Evolutionary conservation across 495 filamentous ascomycete genomes (phyloP), one percentile per base, ranked within the genome.

Genomic region (Articulospora tetracladia): DNA sequence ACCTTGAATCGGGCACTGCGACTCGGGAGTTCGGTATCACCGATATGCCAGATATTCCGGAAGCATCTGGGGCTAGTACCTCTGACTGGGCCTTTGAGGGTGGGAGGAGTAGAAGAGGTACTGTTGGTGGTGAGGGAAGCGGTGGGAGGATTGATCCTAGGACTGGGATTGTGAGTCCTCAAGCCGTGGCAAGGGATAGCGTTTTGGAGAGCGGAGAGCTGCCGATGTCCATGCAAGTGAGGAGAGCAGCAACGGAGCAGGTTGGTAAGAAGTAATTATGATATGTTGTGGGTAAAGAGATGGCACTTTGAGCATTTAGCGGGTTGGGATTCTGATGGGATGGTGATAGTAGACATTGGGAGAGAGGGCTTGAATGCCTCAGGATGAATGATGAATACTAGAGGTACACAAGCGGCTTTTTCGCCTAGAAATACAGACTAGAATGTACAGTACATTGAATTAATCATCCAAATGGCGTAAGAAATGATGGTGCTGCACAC

Each of bases 1-100:
- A 74, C 52, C 55, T 76, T n/a, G 61, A 76, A 66, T 66, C 68
- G 64, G 64, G 73, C 57, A 59, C 67, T 64, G 62, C 70, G 61
- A 60, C 48, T 8, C 47, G 62, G 24, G 59, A 60, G n/a, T 57
- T 68, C 56, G 34, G 24, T 22, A 15, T 61, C 2, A 26, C 15
- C 2, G 61, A 57, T 10, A 73, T 75, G 67, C 70, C 73, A 12
- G 72, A 73, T 59, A 74, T 75, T 4, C 71, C 70, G 1, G 73
- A 75, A 58, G 52, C 56, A 2, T 49, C 41, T 1, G 57, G 62
- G 8, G 30, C 53, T 12, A 68, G 59, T 49, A 25, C 44, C 15
- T 23, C 13, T 19, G 57, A 53, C 28, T 64, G 47, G 60, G 60
- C 17, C 1, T 20, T 15, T 30, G 47, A 53, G 55, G 30, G 19